phyloP scores from a whole-genome alignment of 139 green algal genomes.

The Auxenochlorella pyrenoidosa region DNA sequence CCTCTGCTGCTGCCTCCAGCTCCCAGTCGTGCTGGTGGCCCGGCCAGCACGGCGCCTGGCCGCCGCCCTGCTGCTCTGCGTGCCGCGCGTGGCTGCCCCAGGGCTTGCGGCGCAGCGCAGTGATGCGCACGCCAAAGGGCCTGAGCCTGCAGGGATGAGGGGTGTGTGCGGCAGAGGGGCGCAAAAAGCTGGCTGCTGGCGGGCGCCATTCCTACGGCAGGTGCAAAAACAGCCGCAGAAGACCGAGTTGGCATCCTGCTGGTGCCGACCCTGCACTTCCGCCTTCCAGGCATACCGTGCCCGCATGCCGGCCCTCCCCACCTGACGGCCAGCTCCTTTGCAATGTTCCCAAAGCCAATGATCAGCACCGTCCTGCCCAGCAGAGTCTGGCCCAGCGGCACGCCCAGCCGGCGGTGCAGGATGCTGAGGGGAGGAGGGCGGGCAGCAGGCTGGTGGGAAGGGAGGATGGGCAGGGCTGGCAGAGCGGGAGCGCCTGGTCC shows the following conservation, averaged over 20 bases:
- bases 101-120: not conserved
- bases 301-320: not conserved
- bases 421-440: conserved; percentile 25
- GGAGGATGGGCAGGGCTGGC: too few relatives aligned
- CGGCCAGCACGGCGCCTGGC: not conserved
- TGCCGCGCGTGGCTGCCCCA: conserved; percentile 12
- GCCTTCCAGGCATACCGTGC: not conserved
- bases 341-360: conserved; percentile 66
- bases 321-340: conserved; percentile 61
- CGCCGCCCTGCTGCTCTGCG: not conserved
- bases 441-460: too few relatives aligned
- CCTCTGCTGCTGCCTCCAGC: conserved; percentile 16
- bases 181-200: too few relatives aligned
- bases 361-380: conserved; percentile 53
- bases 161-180: too few relatives aligned
- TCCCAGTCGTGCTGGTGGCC: not conserved
- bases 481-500: too few relatives aligned
- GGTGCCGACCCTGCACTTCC: not conserved
- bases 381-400: conserved; percentile 55
- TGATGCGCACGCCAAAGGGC: conserved; percentile 45
- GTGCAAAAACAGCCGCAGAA: too few relatives aligned
- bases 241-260: not conserved
- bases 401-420: conserved; percentile 32
- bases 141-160: conserved; percentile 35
- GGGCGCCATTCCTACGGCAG: too few relatives aligned